A percentile compares a stretch with the other conserved stretches of the same genome.
These are phyloP conservation scores for Pestalotiopsis sp. DNA, from an alignment of 2,329 filamentous ascomycete genomes.

Conservation along the genomic window DNA sequence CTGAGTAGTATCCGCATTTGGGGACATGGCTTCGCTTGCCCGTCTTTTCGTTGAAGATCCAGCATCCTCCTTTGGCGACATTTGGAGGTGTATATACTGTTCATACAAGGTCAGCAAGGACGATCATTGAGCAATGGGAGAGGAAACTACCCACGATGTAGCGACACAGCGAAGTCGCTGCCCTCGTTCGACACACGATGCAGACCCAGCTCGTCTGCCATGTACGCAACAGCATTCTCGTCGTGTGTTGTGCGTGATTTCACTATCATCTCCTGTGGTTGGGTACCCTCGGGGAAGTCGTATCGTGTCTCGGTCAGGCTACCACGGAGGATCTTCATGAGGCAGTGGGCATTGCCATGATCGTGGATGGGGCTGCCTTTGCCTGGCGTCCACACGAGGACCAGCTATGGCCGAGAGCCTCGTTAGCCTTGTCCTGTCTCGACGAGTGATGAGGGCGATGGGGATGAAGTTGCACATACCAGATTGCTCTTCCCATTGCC, in stretches of 20 bases:
- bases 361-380: slow-evolving; percentile 87
- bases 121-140: neutral
- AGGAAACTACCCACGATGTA: slow-evolving; percentile 63
- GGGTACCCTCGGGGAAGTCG: slow-evolving; percentile 62
- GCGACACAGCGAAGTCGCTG: slow-evolving; percentile 76
- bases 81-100: slow-evolving; percentile 85
- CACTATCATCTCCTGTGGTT: slow-evolving; percentile 60
- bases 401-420: slow-evolving; percentile 58
- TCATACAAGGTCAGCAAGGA: slow-evolving; percentile 18
- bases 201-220: slow-evolving; percentile 86
- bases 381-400: slow-evolving; percentile 87
- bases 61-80: slow-evolving; percentile 79
- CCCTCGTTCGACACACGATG: slow-evolving; percentile 81
- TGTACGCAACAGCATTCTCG: slow-evolving; percentile 81
- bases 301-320: slow-evolving; percentile 81
- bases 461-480: slow-evolving; percentile 34
- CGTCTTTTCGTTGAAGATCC: slow-evolving; percentile 78
- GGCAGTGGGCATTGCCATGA: slow-evolving; percentile 84
- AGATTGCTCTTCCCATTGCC: slow-evolving; percentile 71
- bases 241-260: slow-evolving; percentile 70
- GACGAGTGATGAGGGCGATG: neutral
- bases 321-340: slow-evolving; percentile 88
- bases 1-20: slow-evolving; percentile 74
- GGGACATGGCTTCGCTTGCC: slow-evolving; percentile 73
- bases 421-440: slow-evolving; percentile 21